Conservation (phyloP, 2,329 filamentous ascomycete genomes). For the Exophiala calicioides region DNA sequence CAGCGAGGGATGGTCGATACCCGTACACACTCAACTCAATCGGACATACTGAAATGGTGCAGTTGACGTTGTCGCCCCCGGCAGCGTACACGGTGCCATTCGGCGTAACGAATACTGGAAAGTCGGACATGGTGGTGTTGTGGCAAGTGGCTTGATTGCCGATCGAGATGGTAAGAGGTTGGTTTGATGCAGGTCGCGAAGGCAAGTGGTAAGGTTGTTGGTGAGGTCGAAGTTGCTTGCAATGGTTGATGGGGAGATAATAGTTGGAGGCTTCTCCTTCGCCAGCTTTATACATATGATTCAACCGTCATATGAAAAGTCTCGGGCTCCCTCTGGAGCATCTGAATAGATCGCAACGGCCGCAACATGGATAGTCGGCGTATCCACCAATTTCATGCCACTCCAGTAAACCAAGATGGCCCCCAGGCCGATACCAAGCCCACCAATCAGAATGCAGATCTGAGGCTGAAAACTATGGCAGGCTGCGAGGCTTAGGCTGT, state of each 20-base stretch:
- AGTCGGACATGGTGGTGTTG: conserved; percentile 1
- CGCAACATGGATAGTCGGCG: background rate
- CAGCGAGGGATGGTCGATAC: conserved; percentile 46
- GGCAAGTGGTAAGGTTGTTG: background rate
- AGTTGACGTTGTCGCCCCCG: conserved; percentile 23
- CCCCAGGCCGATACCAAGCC: too few species aligned
- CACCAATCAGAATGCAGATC: too few species aligned
- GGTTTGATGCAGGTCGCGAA: too few species aligned
- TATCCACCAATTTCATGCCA: background rate
- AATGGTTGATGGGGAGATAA: background rate
- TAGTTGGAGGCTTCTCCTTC: background rate
- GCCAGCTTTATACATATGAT: background rate
- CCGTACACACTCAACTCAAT: conserved; percentile 44
- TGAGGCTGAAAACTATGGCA: background rate
- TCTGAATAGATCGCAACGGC: background rate
- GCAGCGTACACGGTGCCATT: conserved; percentile 20
- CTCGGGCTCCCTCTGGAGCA: too few species aligned
- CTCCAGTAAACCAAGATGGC: too few species aligned
- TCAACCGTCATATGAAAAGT: too few species aligned
- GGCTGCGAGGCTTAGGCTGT: too few species aligned
- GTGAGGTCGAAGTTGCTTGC: too few species aligned
- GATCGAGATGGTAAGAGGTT: too few species aligned
- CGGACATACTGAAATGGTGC: conserved; percentile 39
- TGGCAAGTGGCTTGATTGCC: background rate
- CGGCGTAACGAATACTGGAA: conserved; percentile 5